Percentiles rank a stretch among this genome's conserved stretches.
Evolutionary conservation across 2,329 filamentous ascomycete species (phyloP).

Genomic region (Coniochaeta prunicola): DNA sequence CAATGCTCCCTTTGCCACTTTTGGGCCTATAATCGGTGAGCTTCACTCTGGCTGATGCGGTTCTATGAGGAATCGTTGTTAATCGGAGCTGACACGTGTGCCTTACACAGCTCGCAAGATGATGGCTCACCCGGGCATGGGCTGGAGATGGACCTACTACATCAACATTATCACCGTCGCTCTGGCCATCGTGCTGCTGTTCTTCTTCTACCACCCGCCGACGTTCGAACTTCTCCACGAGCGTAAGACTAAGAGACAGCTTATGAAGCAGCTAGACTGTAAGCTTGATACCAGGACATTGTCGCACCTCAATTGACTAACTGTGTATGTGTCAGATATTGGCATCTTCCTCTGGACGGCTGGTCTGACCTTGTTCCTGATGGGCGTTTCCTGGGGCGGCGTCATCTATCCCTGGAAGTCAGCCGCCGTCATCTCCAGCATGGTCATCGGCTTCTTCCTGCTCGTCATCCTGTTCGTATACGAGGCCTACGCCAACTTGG

Average conservation of each 20-base stretch:
- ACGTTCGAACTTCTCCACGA: slow-evolving; percentile 29
- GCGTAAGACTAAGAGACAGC: slow-evolving; percentile 24
- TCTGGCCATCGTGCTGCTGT: slow-evolving; percentile 23
- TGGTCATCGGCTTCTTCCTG: slow-evolving; percentile 24
- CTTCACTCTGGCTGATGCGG: slow-evolving; percentile 14
- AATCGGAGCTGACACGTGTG: neutral
- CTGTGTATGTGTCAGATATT: neutral
- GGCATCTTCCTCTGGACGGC: neutral
- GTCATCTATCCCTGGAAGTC: slow-evolving; percentile 31
- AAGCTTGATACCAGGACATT: neutral
- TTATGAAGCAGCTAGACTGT: slow-evolving; percentile 28
- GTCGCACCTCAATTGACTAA: neutral
- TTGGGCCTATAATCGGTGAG: slow-evolving; percentile 23
- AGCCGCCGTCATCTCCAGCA: slow-evolving; percentile 26
- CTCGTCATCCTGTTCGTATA: slow-evolving; percentile 28
- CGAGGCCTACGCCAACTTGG: slow-evolving; percentile 15
- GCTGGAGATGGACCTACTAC: slow-evolving; percentile 32
- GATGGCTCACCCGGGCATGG: slow-evolving; percentile 16
- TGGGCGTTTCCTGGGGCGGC: neutral
- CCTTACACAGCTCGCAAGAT: neutral
- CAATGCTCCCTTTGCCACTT: slow-evolving; percentile 24
- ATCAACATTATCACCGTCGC: slow-evolving; percentile 29
- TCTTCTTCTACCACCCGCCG: slow-evolving; percentile 31
- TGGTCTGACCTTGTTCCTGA: neutral
- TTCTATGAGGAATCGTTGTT: neutral